Base-by-base conservation (phyloP, 176 grass and related monocot genomes). In the Hyparrhenia diplandra region DNA sequence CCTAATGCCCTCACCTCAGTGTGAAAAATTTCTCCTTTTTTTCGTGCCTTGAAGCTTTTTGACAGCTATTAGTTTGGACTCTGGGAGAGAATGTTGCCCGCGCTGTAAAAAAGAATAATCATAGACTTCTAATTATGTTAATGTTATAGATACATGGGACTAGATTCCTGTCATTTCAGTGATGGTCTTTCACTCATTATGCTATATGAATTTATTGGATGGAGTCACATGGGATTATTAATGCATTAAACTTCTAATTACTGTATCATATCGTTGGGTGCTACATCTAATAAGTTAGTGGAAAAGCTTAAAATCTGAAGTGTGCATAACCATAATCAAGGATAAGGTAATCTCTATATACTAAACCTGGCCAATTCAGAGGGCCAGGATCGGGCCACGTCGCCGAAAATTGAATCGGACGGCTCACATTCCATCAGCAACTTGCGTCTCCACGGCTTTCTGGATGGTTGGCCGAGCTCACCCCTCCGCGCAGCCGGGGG, bases 41-140 rank as follows among this genome's bases (percentile, higher is more conserved):
- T 79, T 77, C 18, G 73, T 34, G 12, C 82, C 77, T 85, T 88
- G 34, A 35, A 91, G 77, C 74, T 88, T 88, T 68, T 88, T 88
- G 32, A 88, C 82, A 30, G 77, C 77, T 32, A 85, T n/a, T n/a
- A n/a, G n/a, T n/a, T 74, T 57, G 8, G 57, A 67, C 13, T 85
- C 81, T 11, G 52, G 65, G 14, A 88, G 67, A 2, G 28, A 31
- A n/a, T 85, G 77, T 39, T 74, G 43, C 17, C 81, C 77, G 52
- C 30, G 82, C 24, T 71, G 42, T 60, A 85, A 67, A 64, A 84
- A 45, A n/a, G 41, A 40, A 63, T 87, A 85, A 1, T 39, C 37
- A 39, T 39, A 39, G 37, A 39, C 35, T 36, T 36, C 35, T 36
- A 36, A 36, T 36, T 36, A 36, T 36, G 29, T 66, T 79, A 18